These are phyloP conservation scores for Biscutella laevigata DNA, from an alignment of 441 rosid genomes.

Conservation along the genomic window DNA sequence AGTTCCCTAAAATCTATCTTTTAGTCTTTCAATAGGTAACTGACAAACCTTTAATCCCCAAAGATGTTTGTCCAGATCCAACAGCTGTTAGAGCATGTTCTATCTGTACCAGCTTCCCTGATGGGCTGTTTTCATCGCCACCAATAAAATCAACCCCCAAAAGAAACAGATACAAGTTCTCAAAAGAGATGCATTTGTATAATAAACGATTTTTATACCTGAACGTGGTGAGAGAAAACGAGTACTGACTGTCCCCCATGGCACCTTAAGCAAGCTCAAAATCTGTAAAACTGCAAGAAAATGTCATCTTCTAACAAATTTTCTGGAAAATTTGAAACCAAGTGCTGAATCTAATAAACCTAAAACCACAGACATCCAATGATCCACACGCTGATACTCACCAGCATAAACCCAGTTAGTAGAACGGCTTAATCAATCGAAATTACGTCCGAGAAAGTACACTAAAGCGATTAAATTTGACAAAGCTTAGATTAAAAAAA, in stretches of 20 bases:
- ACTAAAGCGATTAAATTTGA: not conserved
- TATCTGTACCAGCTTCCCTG: slow-evolving; percentile 99
- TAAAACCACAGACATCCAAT: not conserved
- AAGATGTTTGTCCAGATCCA: slow-evolving; percentile 92
- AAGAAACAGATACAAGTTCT: not conserved
- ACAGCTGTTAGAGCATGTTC: slow-evolving; percentile 97
- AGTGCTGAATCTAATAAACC: no score
- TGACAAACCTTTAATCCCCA: slow-evolving; percentile 78
- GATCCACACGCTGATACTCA: no score
- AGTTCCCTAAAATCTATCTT: not conserved
- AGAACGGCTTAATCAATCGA: no score
- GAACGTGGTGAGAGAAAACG: slow-evolving; percentile 31
- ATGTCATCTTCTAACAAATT: no score
- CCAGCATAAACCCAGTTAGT: no score
- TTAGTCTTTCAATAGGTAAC: not conserved
- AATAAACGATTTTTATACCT: slow-evolving; percentile 13
- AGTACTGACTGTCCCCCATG: slow-evolving; percentile 33
- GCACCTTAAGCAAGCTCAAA: slow-evolving; percentile 5
- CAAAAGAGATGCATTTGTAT: not conserved
- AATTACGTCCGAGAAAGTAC: not conserved
- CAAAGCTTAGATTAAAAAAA: not conserved
- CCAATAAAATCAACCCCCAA: not conserved
- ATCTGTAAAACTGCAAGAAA: not conserved
- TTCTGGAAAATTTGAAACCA: no score
- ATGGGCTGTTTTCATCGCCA: slow-evolving; percentile 49